Evolutionary conservation across 2,329 filamentous ascomycete genomes (phyloP).

Genomic region (Clonostachys chloroleuca): DNA sequence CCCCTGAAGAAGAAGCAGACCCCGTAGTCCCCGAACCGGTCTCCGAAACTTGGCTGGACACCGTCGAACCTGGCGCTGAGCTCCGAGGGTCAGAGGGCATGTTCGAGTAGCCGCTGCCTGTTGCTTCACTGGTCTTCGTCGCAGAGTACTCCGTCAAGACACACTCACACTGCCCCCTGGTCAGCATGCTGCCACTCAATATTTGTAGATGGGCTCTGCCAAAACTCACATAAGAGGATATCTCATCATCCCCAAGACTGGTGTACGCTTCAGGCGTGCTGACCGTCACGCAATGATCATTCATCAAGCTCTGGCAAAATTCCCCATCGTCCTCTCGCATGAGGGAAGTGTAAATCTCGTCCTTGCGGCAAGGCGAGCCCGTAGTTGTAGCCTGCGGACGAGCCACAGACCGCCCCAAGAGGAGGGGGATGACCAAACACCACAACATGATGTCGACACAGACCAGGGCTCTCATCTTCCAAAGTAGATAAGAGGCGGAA

Average conservation of each 20-base stretch:
- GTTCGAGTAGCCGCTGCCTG: no score
- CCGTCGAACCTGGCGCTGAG: neutral
- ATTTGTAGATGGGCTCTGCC: neutral
- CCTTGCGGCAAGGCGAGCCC: neutral
- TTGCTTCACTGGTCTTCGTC: neutral
- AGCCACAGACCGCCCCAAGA: no score
- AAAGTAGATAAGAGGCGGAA: no score
- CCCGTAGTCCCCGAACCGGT: no score
- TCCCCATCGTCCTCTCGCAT: neutral
- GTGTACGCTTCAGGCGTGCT: slow-evolving; percentile 1
- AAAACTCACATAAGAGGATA: slow-evolving; percentile 3
- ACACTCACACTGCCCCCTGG: slow-evolving; percentile 15
- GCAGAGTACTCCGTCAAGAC: slow-evolving; percentile 8
- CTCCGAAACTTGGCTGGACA: no score
- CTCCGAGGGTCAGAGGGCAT: neutral
- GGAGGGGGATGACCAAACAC: no score
- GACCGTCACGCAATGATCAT: neutral
- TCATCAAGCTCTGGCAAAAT: slow-evolving; percentile 2
- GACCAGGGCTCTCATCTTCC: no score
- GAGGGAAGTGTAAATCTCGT: slow-evolving; percentile 1
- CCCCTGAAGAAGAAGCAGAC: no score
- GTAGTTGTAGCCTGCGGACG: no score
- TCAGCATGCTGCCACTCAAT: neutral
- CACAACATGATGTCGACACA: no score
- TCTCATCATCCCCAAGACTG: slow-evolving; percentile 1